A percentile compares a stretch with the other conserved stretches of the same genome.
These are phyloP conservation scores for Cladophialophora yegresii DNA, from an alignment of 2,329 filamentous ascomycete species.

Conservation along the genomic window DNA sequence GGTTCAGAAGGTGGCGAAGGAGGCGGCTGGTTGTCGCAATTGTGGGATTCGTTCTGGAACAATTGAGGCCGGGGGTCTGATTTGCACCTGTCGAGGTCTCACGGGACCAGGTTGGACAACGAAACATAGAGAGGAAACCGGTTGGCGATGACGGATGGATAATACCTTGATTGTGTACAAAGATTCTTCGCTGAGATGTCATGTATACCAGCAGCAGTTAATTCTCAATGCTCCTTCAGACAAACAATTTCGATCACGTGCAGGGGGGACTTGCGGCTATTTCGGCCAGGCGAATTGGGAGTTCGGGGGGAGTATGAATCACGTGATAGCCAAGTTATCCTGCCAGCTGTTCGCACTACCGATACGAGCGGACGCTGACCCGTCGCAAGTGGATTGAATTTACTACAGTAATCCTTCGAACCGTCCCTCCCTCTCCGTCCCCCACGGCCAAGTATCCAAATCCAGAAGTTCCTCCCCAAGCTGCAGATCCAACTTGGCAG, in stretches of 20 bases:
- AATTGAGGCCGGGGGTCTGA: background rate
- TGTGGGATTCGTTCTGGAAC: conserved; percentile 35
- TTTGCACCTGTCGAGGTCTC: background rate
- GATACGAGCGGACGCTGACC: background rate
- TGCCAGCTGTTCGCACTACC: background rate
- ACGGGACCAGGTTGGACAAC: background rate
- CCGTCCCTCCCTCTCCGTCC: background rate
- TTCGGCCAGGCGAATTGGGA: background rate
- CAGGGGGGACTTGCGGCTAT: background rate
- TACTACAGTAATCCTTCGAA: background rate
- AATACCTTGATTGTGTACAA: background rate
- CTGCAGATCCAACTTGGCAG: background rate
- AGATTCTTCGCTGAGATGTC: background rate
- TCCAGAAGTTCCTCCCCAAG: background rate
- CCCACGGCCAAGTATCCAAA: background rate
- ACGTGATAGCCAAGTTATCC: background rate
- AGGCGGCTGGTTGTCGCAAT: conserved; percentile 37
- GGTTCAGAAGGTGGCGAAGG: conserved; percentile 37
- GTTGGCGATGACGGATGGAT: background rate
- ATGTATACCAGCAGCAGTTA: background rate
- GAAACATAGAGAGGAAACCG: background rate
- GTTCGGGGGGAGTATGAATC: background rate
- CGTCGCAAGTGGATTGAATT: background rate
- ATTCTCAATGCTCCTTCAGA: background rate
- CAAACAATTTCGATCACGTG: background rate